Base-by-base conservation (phyloP, 495 filamentous ascomycete species). In the Penicillium cataractarum region DNA sequence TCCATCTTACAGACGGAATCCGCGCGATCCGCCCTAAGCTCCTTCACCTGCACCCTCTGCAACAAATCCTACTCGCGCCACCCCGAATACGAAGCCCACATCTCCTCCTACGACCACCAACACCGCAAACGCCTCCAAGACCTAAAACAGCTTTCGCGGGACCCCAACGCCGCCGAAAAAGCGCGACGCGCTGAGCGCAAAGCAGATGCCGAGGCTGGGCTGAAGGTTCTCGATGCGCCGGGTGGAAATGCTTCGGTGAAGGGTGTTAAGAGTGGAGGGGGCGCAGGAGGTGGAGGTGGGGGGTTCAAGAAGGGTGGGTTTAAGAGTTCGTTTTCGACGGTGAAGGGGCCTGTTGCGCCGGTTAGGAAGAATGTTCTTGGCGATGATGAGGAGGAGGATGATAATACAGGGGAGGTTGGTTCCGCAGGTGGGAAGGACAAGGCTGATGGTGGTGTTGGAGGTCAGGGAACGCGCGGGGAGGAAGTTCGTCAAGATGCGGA, bases 1-100 rank as follows among this genome's bases (percentile, higher is more conserved):
- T 33, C 10, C 0, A 10, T 17, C 13, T 6, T 17, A 55, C 76
- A 93, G 78, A 97, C 94, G 4, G 89, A 93, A 63, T 91, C 89
- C 37, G 94, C 94, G 1, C 88, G 92, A 37, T 91, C 92, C 68
- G 94, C 94, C 6, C 82, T 90, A n/a, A 91, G 90, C 65, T 86
- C 91, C 29, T 97, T 99, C 79, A 92, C 91, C 76, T 99, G 84
- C 58, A 81, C 80, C 9, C 76, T 87, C 19, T 87, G 85, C 73
- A 80, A 79, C 57, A 87, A 87, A 64, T 86, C 85, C 15, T 87
- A 87, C 65, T 81, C 79, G 4, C 83, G 85, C 22, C 82, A 85
- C 59, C 85, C 86, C 2, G 85, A 87, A 63, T 86, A 83, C 56
- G 85, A 87, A 74, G 85, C 85, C 9, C 85, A 87, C 66, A 86